Percentiles rank a stretch among this genome's conserved stretches.
These are phyloP conservation scores for Fusarium sublunatum DNA, from an alignment of 2,329 filamentous ascomycete species.

Conservation along the genomic window DNA sequence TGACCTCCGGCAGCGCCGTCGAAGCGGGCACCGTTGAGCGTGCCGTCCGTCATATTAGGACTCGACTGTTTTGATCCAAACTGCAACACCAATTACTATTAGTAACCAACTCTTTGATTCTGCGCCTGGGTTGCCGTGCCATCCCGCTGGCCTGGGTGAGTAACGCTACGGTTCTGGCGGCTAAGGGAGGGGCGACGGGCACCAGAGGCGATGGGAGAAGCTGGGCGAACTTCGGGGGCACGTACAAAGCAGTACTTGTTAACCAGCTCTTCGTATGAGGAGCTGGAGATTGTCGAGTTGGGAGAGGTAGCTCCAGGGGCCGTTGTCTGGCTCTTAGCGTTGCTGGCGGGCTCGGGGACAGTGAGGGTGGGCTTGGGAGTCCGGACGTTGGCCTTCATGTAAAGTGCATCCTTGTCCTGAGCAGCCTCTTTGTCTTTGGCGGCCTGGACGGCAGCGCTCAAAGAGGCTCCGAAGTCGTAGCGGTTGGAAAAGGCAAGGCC, in stretches of 20 bases:
- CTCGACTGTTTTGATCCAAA: conserved; percentile 71
- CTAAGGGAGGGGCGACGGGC: conserved; percentile 36
- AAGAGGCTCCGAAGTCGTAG: conserved; percentile 95
- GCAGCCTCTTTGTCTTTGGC: conserved; percentile 74
- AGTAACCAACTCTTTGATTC: conserved; percentile 51
- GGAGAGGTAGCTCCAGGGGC: conserved; percentile 62
- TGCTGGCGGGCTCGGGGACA: conserved; percentile 38
- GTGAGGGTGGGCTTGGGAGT: conserved; percentile 44
- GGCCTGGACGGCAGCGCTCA: conserved; percentile 82
- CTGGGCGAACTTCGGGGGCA: conserved; percentile 61
- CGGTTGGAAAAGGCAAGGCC: conserved; percentile 88
- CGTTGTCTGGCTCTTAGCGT: conserved; percentile 23
- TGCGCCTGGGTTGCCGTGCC: conserved; percentile 35
- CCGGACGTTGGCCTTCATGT: conserved; percentile 63
- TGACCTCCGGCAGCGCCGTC: conserved; percentile 38
- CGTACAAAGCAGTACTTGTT: conserved; percentile 99
- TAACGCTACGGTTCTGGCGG: conserved; percentile 27
- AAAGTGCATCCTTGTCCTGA: conserved; percentile 68
- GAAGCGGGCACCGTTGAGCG: conserved; percentile 56
- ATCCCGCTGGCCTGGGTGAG: conserved; percentile 29
- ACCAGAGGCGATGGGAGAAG: conserved; percentile 36
- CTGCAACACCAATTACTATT: conserved; percentile 56
- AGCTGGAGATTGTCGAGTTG: conserved; percentile 75
- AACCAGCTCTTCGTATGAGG: conserved; percentile 95
- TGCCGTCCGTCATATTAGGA: conserved; percentile 62